These are phyloP conservation scores for Ensete glaucum DNA, from an alignment of 176 grass and related monocot genomes.

Conservation along the genomic window DNA sequence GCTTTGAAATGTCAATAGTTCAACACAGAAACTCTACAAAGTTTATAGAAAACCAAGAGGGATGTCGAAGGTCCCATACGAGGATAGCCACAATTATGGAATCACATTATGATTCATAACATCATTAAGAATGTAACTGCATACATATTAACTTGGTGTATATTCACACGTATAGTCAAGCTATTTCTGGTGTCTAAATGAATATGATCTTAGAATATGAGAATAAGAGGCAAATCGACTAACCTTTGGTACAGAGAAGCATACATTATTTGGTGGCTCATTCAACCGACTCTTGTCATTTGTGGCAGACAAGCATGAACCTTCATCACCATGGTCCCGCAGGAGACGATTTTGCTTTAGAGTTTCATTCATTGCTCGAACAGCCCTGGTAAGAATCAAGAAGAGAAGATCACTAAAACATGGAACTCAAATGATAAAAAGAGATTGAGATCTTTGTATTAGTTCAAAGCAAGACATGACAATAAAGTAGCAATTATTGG, in stretches of 20 bases:
- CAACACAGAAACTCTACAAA: too few species aligned
- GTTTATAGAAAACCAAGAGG: too few species aligned
- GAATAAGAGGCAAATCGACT: constrained; percentile 17
- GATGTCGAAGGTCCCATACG: too few species aligned
- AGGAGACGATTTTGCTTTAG: constrained; percentile 94
- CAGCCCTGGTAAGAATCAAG: constrained; percentile 58
- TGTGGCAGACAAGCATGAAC: constrained; percentile 45
- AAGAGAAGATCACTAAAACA: constrained; percentile 20
- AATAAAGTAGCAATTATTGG: too few species aligned
- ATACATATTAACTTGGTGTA: background rate
- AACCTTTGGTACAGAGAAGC: constrained; percentile 12
- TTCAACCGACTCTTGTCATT: constrained; percentile 46
- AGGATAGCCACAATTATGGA: background rate
- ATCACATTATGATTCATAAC: background rate
- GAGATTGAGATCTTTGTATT: background rate
- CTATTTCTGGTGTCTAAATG: background rate
- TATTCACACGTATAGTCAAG: background rate
- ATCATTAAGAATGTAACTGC: background rate
- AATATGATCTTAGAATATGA: background rate
- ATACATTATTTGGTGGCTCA: constrained; percentile 45
- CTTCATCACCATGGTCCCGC: constrained; percentile 66
- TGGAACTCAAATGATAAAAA: background rate
- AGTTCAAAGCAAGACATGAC: background rate
- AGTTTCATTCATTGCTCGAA: constrained; percentile 98
- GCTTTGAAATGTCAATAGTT: too few species aligned